Conservation (phyloP, 2,329 filamentous ascomycete genomes). For the Hypoxylon rubiginosum region DNA sequence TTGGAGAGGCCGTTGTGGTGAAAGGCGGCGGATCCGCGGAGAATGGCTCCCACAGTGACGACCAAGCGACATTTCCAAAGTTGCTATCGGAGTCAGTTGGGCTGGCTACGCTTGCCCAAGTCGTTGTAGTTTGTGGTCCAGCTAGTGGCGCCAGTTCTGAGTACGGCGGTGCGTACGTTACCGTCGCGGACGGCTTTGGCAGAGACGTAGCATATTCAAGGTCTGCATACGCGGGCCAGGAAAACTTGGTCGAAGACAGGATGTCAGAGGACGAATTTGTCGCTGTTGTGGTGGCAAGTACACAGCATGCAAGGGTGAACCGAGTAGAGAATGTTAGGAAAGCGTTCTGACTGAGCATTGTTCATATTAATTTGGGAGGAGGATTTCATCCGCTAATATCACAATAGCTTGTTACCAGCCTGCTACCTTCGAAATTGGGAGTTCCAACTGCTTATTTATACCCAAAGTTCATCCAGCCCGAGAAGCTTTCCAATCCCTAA, state of each 20-base stretch:
- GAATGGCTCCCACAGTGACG: constrained; percentile 4
- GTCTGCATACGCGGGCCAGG: constrained; percentile 8
- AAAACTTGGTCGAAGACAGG: background rate
- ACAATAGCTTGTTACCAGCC: too few species aligned
- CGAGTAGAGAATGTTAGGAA: too few species aligned
- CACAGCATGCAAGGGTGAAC: too few species aligned
- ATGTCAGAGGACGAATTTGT: background rate
- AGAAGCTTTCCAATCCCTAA: too few species aligned
- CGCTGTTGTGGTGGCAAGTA: too few species aligned
- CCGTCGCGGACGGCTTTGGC: background rate
- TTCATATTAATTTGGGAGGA: too few species aligned
- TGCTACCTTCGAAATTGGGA: too few species aligned
- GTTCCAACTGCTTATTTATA: too few species aligned
- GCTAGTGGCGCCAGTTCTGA: constrained; percentile 13
- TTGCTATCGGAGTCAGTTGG: constrained; percentile 1
- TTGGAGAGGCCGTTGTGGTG: constrained; percentile 67
- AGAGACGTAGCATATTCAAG: constrained; percentile 10
- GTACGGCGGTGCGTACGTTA: constrained; percentile 10
- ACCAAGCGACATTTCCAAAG: constrained; percentile 18
- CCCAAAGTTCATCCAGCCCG: too few species aligned
- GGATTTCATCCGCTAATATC: too few species aligned
- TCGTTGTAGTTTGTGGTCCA: constrained; percentile 6
- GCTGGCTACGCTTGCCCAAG: constrained; percentile 11
- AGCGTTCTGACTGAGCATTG: too few species aligned
- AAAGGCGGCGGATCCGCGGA: constrained; percentile 22